Conservation (phyloP, 495 filamentous ascomycete genomes). For the Hyaloscypha bicolor region DNA sequence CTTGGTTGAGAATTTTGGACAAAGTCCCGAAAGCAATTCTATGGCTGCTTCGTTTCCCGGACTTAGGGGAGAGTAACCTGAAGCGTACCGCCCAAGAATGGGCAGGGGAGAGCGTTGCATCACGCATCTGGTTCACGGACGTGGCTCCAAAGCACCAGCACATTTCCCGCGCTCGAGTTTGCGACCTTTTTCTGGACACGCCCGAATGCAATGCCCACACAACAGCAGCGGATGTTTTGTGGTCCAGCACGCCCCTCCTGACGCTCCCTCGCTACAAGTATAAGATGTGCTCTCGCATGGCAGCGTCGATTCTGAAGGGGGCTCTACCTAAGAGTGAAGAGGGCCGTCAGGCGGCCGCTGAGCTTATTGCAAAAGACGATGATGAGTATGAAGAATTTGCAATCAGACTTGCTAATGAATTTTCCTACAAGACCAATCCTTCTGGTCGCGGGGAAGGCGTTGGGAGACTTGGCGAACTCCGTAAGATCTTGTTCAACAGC, state of each 20-base stretch:
- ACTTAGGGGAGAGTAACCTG: constrained; percentile 86
- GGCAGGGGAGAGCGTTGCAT: constrained; percentile 85
- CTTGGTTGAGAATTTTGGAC: constrained; percentile 94
- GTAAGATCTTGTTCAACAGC: constrained; percentile 77
- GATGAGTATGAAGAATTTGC: constrained; percentile 81
- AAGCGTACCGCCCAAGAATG: constrained; percentile 76
- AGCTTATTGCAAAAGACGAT: constrained; percentile 79
- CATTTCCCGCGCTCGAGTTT: constrained; percentile 86
- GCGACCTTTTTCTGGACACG: constrained; percentile 95
- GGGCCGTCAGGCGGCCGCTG: constrained; percentile 67
- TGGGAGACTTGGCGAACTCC: constrained; percentile 73
- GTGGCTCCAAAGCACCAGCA: constrained; percentile 91
- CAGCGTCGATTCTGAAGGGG: constrained; percentile 88
- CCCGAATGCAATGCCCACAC: constrained; percentile 99
- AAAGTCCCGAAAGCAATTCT: constrained; percentile 84
- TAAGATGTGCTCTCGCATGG: constrained; percentile 99
- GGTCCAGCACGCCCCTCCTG: constrained; percentile 91
- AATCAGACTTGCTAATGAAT: constrained; percentile 65
- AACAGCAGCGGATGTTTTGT: constrained; percentile 93
- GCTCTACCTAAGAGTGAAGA: constrained; percentile 72
- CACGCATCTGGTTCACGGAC: constrained; percentile 94
- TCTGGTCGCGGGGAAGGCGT: constrained; percentile 54
- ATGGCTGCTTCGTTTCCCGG: constrained; percentile 96
- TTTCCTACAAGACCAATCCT: constrained; percentile 59
- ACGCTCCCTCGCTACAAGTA: constrained; percentile 94